These are phyloP conservation scores for Telopea speciosissima DNA, from an alignment of 177 flowering plant species.

Conservation along the genomic window DNA sequence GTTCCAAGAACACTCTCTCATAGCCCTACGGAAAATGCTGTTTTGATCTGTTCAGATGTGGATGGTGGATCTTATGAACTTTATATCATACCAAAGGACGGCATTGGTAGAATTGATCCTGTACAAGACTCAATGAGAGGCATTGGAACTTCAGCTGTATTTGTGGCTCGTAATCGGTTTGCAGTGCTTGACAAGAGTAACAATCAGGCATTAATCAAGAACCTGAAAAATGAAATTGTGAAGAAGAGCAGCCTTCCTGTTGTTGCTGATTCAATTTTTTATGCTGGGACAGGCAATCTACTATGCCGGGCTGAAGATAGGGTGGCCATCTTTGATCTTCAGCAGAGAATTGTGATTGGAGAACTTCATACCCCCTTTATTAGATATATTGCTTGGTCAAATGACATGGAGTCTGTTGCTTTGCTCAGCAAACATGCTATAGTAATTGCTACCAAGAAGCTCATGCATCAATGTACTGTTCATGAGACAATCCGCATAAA, in stretches of 20 bases:
- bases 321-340: slow-evolving; percentile 5
- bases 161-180: neutral
- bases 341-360: slow-evolving; percentile 8
- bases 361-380: slow-evolving; percentile 9
- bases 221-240: slow-evolving; percentile 11
- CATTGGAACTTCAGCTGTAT: neutral
- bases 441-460: slow-evolving; percentile 9
- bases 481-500: neutral
- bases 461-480: slow-evolving; percentile 4
- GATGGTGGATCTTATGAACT: slow-evolving; percentile 18
- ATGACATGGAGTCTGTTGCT: slow-evolving; percentile 8
- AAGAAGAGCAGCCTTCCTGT: slow-evolving; percentile 16
- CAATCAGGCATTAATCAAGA: neutral
- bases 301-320: slow-evolving; percentile 15
- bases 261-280: neutral
- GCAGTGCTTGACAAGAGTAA: neutral
- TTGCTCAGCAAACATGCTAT: slow-evolving; percentile 1
- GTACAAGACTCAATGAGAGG: slow-evolving; percentile 13
- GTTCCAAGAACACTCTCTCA: slow-evolving; percentile 3
- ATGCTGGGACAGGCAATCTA: slow-evolving; percentile 1
- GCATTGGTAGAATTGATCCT: slow-evolving; percentile 7
- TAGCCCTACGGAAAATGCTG: neutral
- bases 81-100: slow-evolving; percentile 4
- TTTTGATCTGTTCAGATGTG: slow-evolving; percentile 6
- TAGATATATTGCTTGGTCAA: neutral